Conservation (phyloP, 352 stramenopile genomes). For the Phytophthora colocasiae region DNA sequence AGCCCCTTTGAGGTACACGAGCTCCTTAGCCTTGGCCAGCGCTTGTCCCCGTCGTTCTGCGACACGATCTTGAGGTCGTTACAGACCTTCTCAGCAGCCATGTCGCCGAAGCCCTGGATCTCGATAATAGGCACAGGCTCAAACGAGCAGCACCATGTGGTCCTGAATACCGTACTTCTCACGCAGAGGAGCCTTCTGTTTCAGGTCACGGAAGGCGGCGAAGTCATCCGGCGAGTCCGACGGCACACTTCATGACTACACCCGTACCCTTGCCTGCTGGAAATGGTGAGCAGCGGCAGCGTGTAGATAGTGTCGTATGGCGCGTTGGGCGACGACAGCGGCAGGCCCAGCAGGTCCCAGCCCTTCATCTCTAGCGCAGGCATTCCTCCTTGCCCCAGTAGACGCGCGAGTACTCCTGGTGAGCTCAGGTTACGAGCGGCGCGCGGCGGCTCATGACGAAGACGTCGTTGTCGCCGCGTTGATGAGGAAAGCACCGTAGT, state of each 20-base stretch:
- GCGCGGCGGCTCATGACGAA: conserved; percentile 96
- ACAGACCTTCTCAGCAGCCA: conserved; percentile 96
- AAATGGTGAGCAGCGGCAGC: conserved; percentile 99
- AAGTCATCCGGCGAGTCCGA: conserved; percentile 99
- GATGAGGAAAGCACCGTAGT: conserved; percentile 98
- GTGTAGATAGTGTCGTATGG: conserved; percentile 99
- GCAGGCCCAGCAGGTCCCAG: conserved; percentile 97
- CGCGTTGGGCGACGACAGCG: conserved; percentile 95
- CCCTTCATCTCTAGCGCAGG: conserved; percentile 93
- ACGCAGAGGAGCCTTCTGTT: conserved; percentile 98
- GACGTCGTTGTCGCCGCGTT: conserved; percentile 93
- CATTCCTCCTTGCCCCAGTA: conserved; percentile 93
- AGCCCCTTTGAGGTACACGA: conserved; percentile 99
- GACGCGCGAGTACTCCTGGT: conserved; percentile 93
- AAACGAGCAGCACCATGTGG: conserved; percentile 98
- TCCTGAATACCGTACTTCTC: conserved; percentile 99
- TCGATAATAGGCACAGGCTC: conserved; percentile 99
- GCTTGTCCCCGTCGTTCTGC: conserved; percentile 99
- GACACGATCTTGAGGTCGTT: conserved; percentile 98
- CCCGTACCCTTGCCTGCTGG: conserved; percentile 99
- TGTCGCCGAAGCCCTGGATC: conserved; percentile 98
- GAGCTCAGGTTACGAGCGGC: conserved; percentile 95
- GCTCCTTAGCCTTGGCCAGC: conserved; percentile 98
- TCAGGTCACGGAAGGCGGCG: conserved; percentile 97
- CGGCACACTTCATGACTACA: conserved; percentile 98